Conservation (phyloP, 225 moss, liverwort and hornwort species). For the Neckera pumila region DNA sequence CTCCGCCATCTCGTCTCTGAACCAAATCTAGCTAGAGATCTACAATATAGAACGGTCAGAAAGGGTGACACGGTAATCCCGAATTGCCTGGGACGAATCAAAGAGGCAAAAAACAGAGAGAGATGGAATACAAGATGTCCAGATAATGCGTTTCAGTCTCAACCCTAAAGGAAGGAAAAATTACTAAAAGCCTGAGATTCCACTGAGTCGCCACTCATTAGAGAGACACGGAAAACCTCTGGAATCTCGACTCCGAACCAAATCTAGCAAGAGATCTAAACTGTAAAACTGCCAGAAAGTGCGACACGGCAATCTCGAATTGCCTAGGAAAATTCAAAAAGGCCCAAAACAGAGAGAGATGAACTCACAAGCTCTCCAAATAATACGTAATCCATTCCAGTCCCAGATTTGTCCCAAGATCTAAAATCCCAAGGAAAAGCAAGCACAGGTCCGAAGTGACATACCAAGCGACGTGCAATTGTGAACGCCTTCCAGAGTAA, state of each 20-base stretch:
- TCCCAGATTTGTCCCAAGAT: background rate
- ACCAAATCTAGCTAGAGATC: background rate
- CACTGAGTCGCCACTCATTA: background rate
- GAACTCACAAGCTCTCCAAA: background rate
- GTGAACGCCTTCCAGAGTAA: constrained; percentile 74
- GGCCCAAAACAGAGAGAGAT: background rate
- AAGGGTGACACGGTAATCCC: background rate
- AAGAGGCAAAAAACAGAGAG: background rate
- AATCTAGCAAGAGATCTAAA: background rate
- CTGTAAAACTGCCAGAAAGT: background rate
- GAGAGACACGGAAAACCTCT: background rate
- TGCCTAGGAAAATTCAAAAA: background rate
- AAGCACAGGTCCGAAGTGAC: background rate
- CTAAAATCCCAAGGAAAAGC: background rate
- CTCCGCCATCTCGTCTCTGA: background rate
- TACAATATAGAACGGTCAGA: background rate
- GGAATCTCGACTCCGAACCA: background rate
- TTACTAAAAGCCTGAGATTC: background rate
- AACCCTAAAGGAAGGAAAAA: background rate
- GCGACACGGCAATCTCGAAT: background rate
- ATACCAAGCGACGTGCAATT: constrained; percentile 73
- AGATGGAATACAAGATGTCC: background rate
- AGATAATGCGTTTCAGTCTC: background rate
- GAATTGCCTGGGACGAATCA: background rate
- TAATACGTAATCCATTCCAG: background rate